Conservation (phyloP, 495 filamentous ascomycete species). For the Penicillium samsonianum region DNA sequence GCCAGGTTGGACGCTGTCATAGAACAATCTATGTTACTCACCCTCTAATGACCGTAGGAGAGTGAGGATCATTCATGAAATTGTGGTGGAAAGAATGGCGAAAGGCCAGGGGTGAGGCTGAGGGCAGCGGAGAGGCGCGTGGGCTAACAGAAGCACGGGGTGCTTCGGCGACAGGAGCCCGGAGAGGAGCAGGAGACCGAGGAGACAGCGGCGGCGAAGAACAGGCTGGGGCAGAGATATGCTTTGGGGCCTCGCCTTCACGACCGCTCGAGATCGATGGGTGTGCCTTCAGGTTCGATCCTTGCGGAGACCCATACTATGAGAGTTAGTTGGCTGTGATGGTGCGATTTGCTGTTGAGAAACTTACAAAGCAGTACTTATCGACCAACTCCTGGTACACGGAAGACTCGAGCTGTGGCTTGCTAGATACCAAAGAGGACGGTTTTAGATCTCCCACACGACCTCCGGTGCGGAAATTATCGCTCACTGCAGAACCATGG, state of each 20-base stretch:
- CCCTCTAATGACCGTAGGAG: slow-evolving; percentile 50
- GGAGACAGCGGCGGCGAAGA: slow-evolving; percentile 30
- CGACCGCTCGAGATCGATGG: slow-evolving; percentile 20
- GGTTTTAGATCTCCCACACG: slow-evolving; percentile 40
- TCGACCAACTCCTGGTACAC: slow-evolving; percentile 93
- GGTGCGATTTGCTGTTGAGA: slow-evolving; percentile 18
- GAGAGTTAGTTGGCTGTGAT: slow-evolving; percentile 18
- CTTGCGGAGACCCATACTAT: slow-evolving; percentile 51
- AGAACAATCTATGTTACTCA: slow-evolving; percentile 29
- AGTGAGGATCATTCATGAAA: slow-evolving; percentile 47
- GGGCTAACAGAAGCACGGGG: slow-evolving; percentile 24
- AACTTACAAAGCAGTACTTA: slow-evolving; percentile 98
- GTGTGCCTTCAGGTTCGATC: slow-evolving; percentile 15
- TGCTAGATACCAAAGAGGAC: slow-evolving; percentile 54
- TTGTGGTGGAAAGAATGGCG: slow-evolving; percentile 44
- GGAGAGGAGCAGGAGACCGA: slow-evolving; percentile 28
- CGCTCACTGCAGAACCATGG: slow-evolving; percentile 26
- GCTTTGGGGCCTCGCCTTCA: slow-evolving; percentile 17
- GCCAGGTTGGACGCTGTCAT: slow-evolving; percentile 19
- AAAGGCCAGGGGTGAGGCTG: slow-evolving; percentile 42
- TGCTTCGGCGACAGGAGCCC: slow-evolving; percentile 13
- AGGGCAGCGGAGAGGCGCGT: slow-evolving; percentile 30
- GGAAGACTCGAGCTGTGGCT: slow-evolving; percentile 73
- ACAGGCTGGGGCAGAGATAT: slow-evolving; percentile 15
- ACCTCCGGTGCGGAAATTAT: slow-evolving; percentile 16